These are phyloP conservation scores for Globisporangium viniferum DNA, from an alignment of 352 stramenopile genomes.

Conservation along the genomic window DNA sequence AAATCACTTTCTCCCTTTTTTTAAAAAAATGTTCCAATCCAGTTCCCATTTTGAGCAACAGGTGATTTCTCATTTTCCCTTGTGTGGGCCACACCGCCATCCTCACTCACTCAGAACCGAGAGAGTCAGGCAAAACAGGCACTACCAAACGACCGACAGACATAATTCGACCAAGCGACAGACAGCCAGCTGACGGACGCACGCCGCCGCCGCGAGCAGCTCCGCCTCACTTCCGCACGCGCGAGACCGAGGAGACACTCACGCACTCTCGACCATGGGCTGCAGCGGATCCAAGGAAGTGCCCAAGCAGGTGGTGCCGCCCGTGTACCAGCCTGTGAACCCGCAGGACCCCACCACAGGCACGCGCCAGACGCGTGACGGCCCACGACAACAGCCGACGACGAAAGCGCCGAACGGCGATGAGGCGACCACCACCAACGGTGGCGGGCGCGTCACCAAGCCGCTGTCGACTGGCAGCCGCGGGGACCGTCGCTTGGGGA, in stretches of 20 bases:
- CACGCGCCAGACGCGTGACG: background rate
- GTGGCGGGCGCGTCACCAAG: slow-evolving; percentile 1
- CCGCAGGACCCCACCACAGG: slow-evolving; percentile 6
- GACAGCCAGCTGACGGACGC: slow-evolving; percentile 1
- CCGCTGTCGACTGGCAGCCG: background rate
- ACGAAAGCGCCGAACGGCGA: background rate
- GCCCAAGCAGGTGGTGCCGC: background rate
- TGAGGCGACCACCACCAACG: background rate
- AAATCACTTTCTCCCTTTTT: too few relatives aligned
- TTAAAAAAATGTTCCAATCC: background rate
- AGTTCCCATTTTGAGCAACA: background rate
- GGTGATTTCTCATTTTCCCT: slow-evolving; percentile 2
- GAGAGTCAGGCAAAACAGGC: slow-evolving; percentile 8
- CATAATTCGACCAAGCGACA: slow-evolving; percentile 9
- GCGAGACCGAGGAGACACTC: background rate
- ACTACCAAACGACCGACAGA: background rate
- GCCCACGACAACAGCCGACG: background rate
- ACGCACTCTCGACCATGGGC: slow-evolving; percentile 7
- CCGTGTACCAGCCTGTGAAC: slow-evolving; percentile 1
- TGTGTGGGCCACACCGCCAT: background rate
- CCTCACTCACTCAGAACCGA: background rate
- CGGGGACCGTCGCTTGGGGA: slow-evolving; percentile 11
- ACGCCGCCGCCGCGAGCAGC: background rate
- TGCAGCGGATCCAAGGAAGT: slow-evolving; percentile 13
- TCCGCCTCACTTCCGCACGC: slow-evolving; percentile 4